Conservation (phyloP, 495 filamentous ascomycete genomes). For the Neurospora sp. region DNA sequence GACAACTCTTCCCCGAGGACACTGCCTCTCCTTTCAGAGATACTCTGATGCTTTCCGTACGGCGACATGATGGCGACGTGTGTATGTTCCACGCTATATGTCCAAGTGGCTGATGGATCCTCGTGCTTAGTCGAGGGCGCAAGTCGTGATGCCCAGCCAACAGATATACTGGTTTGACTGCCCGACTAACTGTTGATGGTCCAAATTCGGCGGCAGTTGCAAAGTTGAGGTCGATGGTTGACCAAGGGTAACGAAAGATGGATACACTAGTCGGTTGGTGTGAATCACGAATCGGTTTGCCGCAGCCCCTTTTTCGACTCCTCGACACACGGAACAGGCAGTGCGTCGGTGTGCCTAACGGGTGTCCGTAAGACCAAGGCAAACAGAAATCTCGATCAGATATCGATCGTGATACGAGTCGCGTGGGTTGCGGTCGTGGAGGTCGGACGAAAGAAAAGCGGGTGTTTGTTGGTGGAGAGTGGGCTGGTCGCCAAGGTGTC, state of each 20-base stretch:
- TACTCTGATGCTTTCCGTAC: constrained; percentile 29
- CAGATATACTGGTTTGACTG: neutral
- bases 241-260: neutral
- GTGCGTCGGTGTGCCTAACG: neutral
- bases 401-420: neutral
- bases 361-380: neutral
- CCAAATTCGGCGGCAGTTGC: neutral
- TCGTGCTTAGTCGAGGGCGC: neutral
- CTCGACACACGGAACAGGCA: neutral
- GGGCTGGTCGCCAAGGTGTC: neutral
- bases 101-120: neutral
- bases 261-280: neutral
- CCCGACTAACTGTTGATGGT: neutral
- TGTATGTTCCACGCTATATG: neutral
- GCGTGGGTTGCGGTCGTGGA: neutral
- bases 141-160: neutral
- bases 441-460: neutral
- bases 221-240: neutral
- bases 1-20: constrained; percentile 33
- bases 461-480: neutral
- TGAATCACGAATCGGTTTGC: neutral
- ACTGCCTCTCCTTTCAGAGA: constrained; percentile 36
- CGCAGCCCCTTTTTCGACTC: neutral
- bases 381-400: neutral
- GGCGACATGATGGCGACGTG: constrained; percentile 22